Conservation (phyloP, 2,329 filamentous ascomycete genomes). For the Fusarium newnesense region DNA sequence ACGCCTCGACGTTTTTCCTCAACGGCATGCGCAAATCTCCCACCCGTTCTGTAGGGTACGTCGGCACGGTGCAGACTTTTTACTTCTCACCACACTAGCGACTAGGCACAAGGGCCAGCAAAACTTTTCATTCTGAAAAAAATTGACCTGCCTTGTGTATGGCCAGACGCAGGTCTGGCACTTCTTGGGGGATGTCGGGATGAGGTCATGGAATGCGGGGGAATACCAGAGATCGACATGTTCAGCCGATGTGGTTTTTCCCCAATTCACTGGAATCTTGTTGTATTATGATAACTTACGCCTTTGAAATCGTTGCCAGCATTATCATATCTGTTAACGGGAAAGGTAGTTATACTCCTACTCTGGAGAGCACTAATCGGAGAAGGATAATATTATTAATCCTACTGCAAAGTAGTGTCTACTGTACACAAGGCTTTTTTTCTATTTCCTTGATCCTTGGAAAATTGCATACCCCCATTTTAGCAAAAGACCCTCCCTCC, state of each 20-base stretch:
- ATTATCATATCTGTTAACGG: neutral
- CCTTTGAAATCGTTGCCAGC: neutral
- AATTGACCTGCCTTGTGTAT: conserved; percentile 32
- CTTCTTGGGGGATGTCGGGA: conserved; percentile 40
- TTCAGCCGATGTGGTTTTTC: conserved; percentile 11
- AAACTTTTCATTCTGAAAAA: neutral
- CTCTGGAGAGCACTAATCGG: neutral
- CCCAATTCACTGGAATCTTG: conserved; percentile 2
- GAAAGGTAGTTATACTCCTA: neutral
- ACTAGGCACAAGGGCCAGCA: conserved; percentile 3
- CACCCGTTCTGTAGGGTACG: conserved; percentile 3
- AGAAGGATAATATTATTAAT: neutral
- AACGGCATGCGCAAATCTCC: conserved; percentile 30
- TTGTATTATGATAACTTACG: neutral
- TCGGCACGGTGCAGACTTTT: conserved; percentile 21
- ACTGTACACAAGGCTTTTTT: neutral
- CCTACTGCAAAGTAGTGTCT: neutral
- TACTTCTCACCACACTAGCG: conserved; percentile 3
- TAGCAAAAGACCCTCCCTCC: neutral
- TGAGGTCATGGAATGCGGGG: conserved; percentile 51
- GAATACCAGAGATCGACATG: conserved; percentile 39
- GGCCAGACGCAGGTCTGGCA: conserved; percentile 39
- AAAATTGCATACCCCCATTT: neutral
- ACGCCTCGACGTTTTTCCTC: conserved; percentile 27
- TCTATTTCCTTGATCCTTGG: too few species aligned